phyloP scores from a whole-genome alignment of 2,329 filamentous ascomycete species.

The Calonectria hawksworthii region DNA sequence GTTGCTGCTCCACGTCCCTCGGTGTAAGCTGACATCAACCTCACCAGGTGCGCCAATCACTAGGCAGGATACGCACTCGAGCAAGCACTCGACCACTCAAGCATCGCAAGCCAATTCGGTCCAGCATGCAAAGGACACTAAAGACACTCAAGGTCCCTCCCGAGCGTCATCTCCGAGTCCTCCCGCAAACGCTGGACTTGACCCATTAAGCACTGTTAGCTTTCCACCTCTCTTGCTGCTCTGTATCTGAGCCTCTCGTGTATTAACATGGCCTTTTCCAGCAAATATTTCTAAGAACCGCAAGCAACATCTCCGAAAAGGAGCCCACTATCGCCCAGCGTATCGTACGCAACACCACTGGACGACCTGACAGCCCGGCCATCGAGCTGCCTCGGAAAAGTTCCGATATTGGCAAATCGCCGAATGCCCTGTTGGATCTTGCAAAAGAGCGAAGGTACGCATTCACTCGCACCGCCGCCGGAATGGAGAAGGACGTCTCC shows the following conservation, averaged over 20 bases:
- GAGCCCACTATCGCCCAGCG: conserved; percentile 66
- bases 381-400: conserved; percentile 56
- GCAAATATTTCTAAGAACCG: conserved; percentile 58
- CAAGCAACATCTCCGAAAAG: conserved; percentile 47
- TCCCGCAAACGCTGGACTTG: conserved; percentile 49
- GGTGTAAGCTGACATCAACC: conserved; percentile 45
- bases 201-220: conserved; percentile 56
- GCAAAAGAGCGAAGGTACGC: conserved; percentile 75
- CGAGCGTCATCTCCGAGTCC: conserved; percentile 45
- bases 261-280: conserved; percentile 28
- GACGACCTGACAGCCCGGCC: conserved; percentile 66
- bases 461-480: conserved; percentile 49
- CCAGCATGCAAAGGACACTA: conserved; percentile 52
- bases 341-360: conserved; percentile 61
- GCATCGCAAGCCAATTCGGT: conserved; percentile 74
- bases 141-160: conserved; percentile 48
- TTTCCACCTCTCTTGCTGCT: not conserved
- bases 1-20: conserved; percentile 1
- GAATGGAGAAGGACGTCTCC: not conserved
- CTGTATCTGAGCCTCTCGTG: not conserved
- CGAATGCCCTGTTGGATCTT: conserved; percentile 57
- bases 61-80: conserved; percentile 41
- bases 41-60: conserved; percentile 39
- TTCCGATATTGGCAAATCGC: conserved; percentile 58
- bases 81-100: conserved; percentile 46